phyloP scores from a whole-genome alignment of 306 rosid genomes.

The Malus sylvestris region DNA sequence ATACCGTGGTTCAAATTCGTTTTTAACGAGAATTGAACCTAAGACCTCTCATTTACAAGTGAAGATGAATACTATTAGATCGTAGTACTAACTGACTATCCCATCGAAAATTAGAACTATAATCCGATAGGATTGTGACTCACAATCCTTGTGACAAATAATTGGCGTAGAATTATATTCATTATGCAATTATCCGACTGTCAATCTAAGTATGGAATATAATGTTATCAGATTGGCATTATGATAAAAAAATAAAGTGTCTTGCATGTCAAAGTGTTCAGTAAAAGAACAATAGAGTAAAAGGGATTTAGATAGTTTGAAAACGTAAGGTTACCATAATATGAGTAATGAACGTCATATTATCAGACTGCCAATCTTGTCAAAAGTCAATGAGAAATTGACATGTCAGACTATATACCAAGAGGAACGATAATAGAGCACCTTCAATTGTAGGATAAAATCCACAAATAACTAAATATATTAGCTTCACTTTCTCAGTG shows the following conservation, averaged over 20 bases:
- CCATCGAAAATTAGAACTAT: not conserved
- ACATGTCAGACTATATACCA: not conserved
- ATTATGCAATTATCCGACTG: not conserved
- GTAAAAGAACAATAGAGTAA: not conserved
- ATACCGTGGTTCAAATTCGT: too few species aligned
- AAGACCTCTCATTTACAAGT: too few species aligned
- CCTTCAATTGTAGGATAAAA: not conserved
- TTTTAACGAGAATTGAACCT: too few species aligned
- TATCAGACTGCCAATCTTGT: not conserved
- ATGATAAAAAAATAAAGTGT: not conserved
- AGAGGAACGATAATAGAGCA: not conserved
- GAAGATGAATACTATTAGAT: too few species aligned
- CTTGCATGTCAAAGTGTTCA: not conserved
- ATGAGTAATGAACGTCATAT: not conserved
- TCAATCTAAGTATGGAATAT: not conserved
- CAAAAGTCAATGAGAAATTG: not conserved
- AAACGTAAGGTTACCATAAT: not conserved
- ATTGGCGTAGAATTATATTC: too few species aligned
- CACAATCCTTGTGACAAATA: not conserved
- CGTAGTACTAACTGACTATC: not conserved
- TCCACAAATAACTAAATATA: not conserved
- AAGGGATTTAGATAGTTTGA: not conserved
- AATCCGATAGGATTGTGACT: not conserved
- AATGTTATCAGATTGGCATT: not conserved
- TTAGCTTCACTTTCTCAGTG: not conserved